A percentile compares a stretch with the other conserved stretches of the same genome.
phyloP scores from a whole-genome alignment of 371 early-diverging fungal genomes.

The Lichtheimia ornata region DNA sequence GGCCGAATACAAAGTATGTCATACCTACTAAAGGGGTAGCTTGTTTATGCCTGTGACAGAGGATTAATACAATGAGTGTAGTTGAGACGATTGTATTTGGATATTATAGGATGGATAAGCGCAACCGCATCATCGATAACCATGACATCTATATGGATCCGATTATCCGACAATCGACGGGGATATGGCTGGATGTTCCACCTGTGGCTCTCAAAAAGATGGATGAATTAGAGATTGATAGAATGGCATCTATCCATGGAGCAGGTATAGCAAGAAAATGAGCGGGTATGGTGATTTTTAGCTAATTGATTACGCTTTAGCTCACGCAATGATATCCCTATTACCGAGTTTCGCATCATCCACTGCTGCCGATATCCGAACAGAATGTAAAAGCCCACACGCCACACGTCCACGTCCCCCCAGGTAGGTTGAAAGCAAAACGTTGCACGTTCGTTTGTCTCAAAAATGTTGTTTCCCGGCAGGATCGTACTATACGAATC shows the following conservation, averaged over 20 bases:
- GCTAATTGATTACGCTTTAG: conserved; percentile 12
- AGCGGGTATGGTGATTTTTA: neutral
- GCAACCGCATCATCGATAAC: conserved; percentile 42
- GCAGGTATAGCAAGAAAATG: conserved; percentile 26
- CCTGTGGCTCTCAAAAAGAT: conserved; percentile 19
- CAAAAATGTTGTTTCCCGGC: neutral
- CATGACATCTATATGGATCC: conserved; percentile 55
- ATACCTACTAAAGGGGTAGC: too few species aligned
- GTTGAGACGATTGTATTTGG: conserved; percentile 59
- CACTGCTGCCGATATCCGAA: conserved; percentile 26
- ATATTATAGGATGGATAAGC: conserved; percentile 53
- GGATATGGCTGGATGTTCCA: conserved; percentile 50
- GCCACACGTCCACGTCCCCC: conserved; percentile 41
- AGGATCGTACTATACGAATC: conserved; percentile 46
- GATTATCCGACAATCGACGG: conserved; percentile 32
- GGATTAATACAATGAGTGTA: conserved; percentile 9
- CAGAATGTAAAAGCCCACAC: conserved; percentile 53
- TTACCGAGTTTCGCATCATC: conserved; percentile 33
- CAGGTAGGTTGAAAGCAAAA: conserved; percentile 12
- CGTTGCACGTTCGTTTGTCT: neutral
- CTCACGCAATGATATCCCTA: conserved; percentile 40
- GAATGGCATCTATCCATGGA: conserved; percentile 49
- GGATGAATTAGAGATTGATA: conserved; percentile 28
- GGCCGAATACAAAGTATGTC: conserved; percentile 39
- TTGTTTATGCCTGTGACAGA: neutral